A percentile compares a stretch with the other conserved stretches of the same genome.
These are phyloP conservation scores for Pestalotiopsis sp. DNA, from an alignment of 2,329 filamentous ascomycete species.

Conservation along the genomic window DNA sequence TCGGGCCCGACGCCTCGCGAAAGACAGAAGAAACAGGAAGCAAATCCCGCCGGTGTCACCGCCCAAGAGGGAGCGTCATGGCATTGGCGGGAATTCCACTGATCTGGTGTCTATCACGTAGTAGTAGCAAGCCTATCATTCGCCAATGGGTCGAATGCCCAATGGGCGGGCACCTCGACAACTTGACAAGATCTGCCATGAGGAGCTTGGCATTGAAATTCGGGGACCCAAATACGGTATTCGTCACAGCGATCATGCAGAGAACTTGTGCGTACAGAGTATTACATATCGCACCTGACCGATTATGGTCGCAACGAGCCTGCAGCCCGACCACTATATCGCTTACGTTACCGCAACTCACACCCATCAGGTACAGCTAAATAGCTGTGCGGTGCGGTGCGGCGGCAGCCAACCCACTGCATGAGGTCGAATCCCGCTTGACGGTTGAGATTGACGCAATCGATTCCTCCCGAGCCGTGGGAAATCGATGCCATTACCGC, in stretches of 20 bases:
- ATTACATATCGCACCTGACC: not conserved
- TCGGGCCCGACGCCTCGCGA: not conserved
- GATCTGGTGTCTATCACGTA: not conserved
- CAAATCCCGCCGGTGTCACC: not conserved
- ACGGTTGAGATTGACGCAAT: not conserved
- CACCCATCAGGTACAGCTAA: not conserved
- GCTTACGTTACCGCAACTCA: not conserved
- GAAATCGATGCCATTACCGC: not conserved
- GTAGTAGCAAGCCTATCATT: not conserved
- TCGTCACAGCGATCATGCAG: not conserved
- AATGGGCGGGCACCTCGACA: not conserved
- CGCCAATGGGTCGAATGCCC: not conserved
- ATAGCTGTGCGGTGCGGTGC: not conserved
- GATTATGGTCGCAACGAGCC: not conserved
- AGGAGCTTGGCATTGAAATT: not conserved
- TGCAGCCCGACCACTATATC: not conserved
- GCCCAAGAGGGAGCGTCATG: not conserved
- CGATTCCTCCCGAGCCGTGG: not conserved
- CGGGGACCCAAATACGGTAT: not conserved
- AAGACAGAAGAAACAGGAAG: not conserved
- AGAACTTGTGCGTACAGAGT: not conserved
- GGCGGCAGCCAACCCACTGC: not conserved
- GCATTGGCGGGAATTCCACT: not conserved
- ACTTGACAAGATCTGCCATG: not conserved
- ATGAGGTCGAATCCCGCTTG: not conserved